Percentiles rank a stretch among this genome's conserved stretches.
Conservation (phyloP, 768 basidiomycete species). For the Terana coerulea region DNA sequence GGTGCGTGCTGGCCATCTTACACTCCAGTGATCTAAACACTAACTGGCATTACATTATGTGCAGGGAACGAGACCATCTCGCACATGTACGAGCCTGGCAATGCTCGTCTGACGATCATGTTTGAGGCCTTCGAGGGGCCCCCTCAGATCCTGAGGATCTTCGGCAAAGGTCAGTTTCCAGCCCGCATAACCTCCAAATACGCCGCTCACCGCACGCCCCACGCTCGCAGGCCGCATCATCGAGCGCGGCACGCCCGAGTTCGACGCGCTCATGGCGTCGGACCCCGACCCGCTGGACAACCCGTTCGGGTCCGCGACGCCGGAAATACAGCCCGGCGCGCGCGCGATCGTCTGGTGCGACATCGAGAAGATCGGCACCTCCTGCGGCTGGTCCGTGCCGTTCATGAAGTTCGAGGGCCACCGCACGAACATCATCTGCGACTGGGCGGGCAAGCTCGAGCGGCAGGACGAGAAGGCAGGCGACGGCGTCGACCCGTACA, state of each 20-base stretch:
- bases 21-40: not conserved
- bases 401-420: slow-evolving; percentile 14
- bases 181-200: not conserved
- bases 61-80: slow-evolving; percentile 56
- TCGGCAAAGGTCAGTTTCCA: slow-evolving; percentile 45
- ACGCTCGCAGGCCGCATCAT: slow-evolving; percentile 7
- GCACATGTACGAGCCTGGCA: slow-evolving; percentile 52
- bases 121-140: slow-evolving; percentile 61
- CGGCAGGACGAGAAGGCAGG: not conserved
- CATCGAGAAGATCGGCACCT: slow-evolving; percentile 11
- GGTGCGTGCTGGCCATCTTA: slow-evolving; percentile 36
- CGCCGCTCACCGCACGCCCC: not conserved
- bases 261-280: slow-evolving; percentile 1
- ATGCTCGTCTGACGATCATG: slow-evolving; percentile 57
- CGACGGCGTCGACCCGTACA: slow-evolving; percentile 1
- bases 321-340: slow-evolving; percentile 8
- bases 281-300: not conserved
- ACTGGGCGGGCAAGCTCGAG: not conserved
- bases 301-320: slow-evolving; percentile 1
- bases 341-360: slow-evolving; percentile 14
- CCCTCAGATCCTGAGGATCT: slow-evolving; percentile 55
- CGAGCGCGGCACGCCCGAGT: slow-evolving; percentile 9
- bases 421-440: slow-evolving; percentile 3
- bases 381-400: slow-evolving; percentile 12
- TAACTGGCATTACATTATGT: not conserved